These are phyloP conservation scores for Torulaspora microellipsoides DNA, from an alignment of 805 yeast species.

Conservation along the genomic window DNA sequence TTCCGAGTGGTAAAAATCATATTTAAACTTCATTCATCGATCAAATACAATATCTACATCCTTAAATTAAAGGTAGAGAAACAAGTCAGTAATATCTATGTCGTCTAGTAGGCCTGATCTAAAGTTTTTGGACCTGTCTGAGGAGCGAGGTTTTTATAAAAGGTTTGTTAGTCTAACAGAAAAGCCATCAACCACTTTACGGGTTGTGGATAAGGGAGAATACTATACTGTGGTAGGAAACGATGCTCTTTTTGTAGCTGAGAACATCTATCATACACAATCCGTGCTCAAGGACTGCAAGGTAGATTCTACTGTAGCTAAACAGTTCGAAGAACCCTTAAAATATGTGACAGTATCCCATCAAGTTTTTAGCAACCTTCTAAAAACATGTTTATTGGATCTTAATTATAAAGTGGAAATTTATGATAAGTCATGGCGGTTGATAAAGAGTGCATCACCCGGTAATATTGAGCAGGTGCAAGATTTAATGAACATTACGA, in stretches of 20 bases:
- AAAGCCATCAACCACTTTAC: slow-evolving; percentile 47
- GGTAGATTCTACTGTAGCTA: slow-evolving; percentile 33
- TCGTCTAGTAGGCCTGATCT: slow-evolving; percentile 48
- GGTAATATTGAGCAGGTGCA: slow-evolving; percentile 82
- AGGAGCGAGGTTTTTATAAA: slow-evolving; percentile 45
- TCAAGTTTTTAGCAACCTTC: slow-evolving; percentile 61
- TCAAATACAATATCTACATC: too few relatives aligned
- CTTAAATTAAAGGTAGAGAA: too few relatives aligned
- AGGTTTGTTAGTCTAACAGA: slow-evolving; percentile 47
- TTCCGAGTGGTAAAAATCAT: too few relatives aligned
- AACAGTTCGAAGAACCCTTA: slow-evolving; percentile 34
- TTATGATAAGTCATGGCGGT: slow-evolving; percentile 62
- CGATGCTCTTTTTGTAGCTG: slow-evolving; percentile 82
- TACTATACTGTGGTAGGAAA: slow-evolving; percentile 70
- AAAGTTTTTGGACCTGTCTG: slow-evolving; percentile 50
- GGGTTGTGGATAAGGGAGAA: slow-evolving; percentile 79
- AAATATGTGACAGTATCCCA: slow-evolving; percentile 70
- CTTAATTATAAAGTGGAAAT: slow-evolving; percentile 75
- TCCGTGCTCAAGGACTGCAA: slow-evolving; percentile 63
- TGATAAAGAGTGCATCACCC: slow-evolving; percentile 68
- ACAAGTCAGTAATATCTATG: slow-evolving; percentile 14
- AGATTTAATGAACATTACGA: slow-evolving; percentile 51
- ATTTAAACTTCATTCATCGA: too few relatives aligned
- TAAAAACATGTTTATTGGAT: slow-evolving; percentile 64
- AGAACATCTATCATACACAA: slow-evolving; percentile 73